Evolutionary conservation across 1,284 basidiomycete genomes (phyloP).

Genomic region (Ustilago hordei): DNA sequence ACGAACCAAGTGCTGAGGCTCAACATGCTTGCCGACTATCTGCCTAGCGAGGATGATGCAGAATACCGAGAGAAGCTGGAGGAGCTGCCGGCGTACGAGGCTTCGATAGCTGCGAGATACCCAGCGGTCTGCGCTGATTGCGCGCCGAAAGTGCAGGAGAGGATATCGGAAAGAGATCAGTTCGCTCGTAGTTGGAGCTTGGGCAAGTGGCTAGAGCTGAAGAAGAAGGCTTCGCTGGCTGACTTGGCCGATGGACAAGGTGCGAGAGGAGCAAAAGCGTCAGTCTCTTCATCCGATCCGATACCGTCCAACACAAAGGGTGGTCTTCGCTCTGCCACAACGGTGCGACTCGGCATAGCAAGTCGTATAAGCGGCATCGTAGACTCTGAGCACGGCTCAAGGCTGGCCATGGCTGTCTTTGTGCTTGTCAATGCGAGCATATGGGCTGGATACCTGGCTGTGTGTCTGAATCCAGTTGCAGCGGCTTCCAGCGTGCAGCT

Average conservation of each 20-base stretch:
- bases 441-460: slow-evolving; percentile 12
- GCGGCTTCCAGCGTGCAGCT: background rate
- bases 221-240: slow-evolving; percentile 20
- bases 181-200: slow-evolving; percentile 51
- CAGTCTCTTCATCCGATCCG: background rate
- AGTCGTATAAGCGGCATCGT: background rate
- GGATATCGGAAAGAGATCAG: slow-evolving; percentile 40
- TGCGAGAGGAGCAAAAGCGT: background rate
- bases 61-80: slow-evolving; percentile 41
- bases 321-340: too few species aligned
- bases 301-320: too few species aligned
- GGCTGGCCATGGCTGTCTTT: slow-evolving; percentile 2
- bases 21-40: slow-evolving; percentile 60
- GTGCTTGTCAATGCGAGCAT: slow-evolving; percentile 14
- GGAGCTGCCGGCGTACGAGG: slow-evolving; percentile 39
- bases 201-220: slow-evolving; percentile 47
- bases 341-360: background rate
- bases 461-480: background rate
- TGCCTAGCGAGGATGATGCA: slow-evolving; percentile 47
- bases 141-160: slow-evolving; percentile 33
- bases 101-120: slow-evolving; percentile 55
- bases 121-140: slow-evolving; percentile 55
- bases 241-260: background rate
- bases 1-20: slow-evolving; percentile 63
- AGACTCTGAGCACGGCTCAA: slow-evolving; percentile 9